Base-by-base conservation (phyloP, 805 yeast genomes). In the Sporopachydermia lactativora region DNA sequence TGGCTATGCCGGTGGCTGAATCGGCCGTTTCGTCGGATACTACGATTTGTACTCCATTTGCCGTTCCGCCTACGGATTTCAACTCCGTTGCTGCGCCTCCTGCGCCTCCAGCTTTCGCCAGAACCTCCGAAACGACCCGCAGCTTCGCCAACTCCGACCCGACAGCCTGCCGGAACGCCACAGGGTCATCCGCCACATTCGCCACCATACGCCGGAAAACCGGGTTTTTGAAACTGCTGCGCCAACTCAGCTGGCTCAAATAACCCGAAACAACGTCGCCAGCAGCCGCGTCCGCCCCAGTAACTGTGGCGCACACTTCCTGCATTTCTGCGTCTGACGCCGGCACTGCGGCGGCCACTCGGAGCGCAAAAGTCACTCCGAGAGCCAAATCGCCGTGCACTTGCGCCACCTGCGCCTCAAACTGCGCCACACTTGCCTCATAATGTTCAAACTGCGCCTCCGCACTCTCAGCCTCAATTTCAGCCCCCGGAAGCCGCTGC, bases 361-460 rank as follows among this genome's bases (percentile, higher is more conserved):
- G 92, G 43, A 88, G 62, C 0, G 98, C 97, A 66, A 89, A 83
- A 0, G 94, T 78, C 39, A 86, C 79, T 41, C 97, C 97, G 51
- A 71, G 77, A 42, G 81, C 78, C 35, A 82, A 70, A 50, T 62
- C 49, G 57, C 68, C 47, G 55, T 53, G 46, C 52, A 59, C 46
- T 50, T 61, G 42, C 50, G 55, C 43, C 14, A 52, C 57, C n/a
- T n/a, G n/a, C n/a, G n/a, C n/a, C n/a, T n/a, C n/a, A n/a, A n/a
- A n/a, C n/a, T n/a, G n/a, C n/a, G n/a, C n/a, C n/a, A n/a, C n/a
- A n/a, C n/a, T n/a, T n/a, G n/a, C n/a, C n/a, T n/a, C n/a, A n/a
- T n/a, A n/a, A n/a, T n/a, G n/a, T n/a, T n/a, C n/a, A n/a, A n/a
- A n/a, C 38, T 36, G 35, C 24, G 49, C 58, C 15, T 47, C 34